Evolutionary conservation across 2,329 filamentous ascomycete genomes (phyloP), one percentile per base, ranked within the genome.

Genomic region (Lasiodiplodia sp.): DNA sequence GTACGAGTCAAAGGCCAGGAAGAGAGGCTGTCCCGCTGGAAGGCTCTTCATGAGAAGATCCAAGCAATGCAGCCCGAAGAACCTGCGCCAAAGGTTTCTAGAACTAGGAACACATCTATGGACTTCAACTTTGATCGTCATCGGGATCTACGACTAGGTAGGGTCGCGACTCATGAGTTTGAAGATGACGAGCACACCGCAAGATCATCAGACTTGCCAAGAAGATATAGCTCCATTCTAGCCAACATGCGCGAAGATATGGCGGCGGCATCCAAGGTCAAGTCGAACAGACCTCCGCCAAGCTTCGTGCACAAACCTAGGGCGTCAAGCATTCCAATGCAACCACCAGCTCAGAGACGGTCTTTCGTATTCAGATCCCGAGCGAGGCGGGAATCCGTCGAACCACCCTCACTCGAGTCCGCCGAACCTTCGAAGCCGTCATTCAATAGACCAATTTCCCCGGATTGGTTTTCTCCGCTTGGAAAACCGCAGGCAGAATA

Each of bases 1-100:
- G 79, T 80, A 23, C 86, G 92, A 16, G 87, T 96, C 0, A 82
- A 84, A 53, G 82, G 86, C 7, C 93, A 97, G 73, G 86, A 86
- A 66, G 85, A 86, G 55, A 87, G 93, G 49, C 78, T 97, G 34
- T 84, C 87, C 65, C 89, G 86, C 77, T 97, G 93, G 94, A 86
- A 91, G 72, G 84, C 83, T n/a, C 93, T 93, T 70, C 80, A 82
- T 83, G 87, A 70, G 80, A 83, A 71, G 60, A 63, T 79, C 40
- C 71, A 68, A 38, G 56, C 47, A 10, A 55, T 56, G 44, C 37
- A 23, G 1, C 40, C 70, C 2, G 34, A 66, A 4, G 57, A 71
- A 56, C 49, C 74, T 76, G 28, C 52, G 2, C 44, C 68, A 38
- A 14, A 51, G 18, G 34, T 49, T 31, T 12, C 60, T 2, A 52